These are phyloP conservation scores for Turritis glabra DNA, from an alignment of 345 rosid species.

Conservation along the genomic window DNA sequence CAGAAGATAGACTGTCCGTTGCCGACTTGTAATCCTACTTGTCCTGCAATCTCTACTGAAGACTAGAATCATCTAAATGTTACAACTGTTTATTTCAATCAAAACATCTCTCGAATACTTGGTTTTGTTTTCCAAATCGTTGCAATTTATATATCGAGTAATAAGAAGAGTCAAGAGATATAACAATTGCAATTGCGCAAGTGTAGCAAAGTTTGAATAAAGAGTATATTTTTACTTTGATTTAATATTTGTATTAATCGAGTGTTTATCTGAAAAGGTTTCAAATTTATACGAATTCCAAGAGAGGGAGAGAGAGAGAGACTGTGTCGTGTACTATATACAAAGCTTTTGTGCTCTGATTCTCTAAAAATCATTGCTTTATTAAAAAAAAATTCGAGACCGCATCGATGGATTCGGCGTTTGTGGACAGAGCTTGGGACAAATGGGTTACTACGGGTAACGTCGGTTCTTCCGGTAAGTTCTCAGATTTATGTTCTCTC, in stretches of 20 bases:
- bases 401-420: slow-evolving; percentile 63
- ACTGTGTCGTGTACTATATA: not conserved
- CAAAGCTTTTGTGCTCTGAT: not conserved
- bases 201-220: not conserved
- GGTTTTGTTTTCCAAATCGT: not conserved
- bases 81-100: not conserved
- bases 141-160: not conserved
- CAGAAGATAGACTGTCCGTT: slow-evolving; percentile 80
- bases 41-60: slow-evolving; percentile 48
- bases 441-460: slow-evolving; percentile 65
- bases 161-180: not conserved
- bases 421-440: slow-evolving; percentile 65
- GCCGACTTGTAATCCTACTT: slow-evolving; percentile 82
- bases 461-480: slow-evolving; percentile 60
- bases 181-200: slow-evolving; percentile 2
- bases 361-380: slow-evolving; percentile 18
- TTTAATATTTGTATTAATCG: not conserved
- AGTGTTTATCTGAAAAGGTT: not conserved
- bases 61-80: slow-evolving; percentile 16
- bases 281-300: not conserved
- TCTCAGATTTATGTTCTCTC: not conserved
- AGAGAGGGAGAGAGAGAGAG: slow-evolving; percentile 5
- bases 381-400: not conserved
- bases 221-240: not conserved
- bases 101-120: not conserved